These are phyloP conservation scores for Chalciporus sphaerocephalus DNA, from an alignment of 768 basidiomycete species.

Conservation along the genomic window DNA sequence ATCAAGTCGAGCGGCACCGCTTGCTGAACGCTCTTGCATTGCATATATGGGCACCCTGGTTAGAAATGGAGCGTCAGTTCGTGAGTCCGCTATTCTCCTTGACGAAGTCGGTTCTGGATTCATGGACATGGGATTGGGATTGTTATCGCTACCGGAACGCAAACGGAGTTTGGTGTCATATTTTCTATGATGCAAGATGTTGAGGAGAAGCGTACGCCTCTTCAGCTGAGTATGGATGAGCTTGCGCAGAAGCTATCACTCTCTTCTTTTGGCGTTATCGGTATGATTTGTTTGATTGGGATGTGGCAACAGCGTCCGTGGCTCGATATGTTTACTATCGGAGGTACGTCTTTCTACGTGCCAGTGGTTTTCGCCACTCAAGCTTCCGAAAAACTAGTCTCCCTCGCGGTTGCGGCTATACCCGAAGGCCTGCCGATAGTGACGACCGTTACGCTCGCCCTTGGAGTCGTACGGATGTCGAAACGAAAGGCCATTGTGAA, in stretches of 20 bases:
- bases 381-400: slow-evolving; percentile 54
- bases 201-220: slow-evolving; percentile 87
- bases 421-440: slow-evolving; percentile 96
- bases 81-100: not conserved
- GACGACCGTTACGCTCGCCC: slow-evolving; percentile 92
- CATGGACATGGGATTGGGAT: slow-evolving; percentile 78
- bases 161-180: slow-evolving; percentile 93
- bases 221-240: slow-evolving; percentile 95
- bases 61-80: slow-evolving; percentile 59
- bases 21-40: slow-evolving; percentile 83
- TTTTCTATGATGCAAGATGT: slow-evolving; percentile 99
- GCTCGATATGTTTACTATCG: slow-evolving; percentile 99
- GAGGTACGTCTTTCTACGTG: slow-evolving; percentile 52
- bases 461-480: slow-evolving; percentile 92
- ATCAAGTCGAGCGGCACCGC: slow-evolving; percentile 41
- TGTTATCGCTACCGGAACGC: slow-evolving; percentile 78
- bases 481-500: slow-evolving; percentile 96
- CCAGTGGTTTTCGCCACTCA: slow-evolving; percentile 4
- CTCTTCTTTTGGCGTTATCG: slow-evolving; percentile 91
- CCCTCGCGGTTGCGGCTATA: slow-evolving; percentile 96
- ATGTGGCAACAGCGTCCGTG: slow-evolving; percentile 80
- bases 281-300: slow-evolving; percentile 87
- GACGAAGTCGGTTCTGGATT: not conserved
- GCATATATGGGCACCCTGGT: slow-evolving; percentile 97
- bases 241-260: slow-evolving; percentile 88